Percentiles rank a stretch among this genome's conserved stretches.
Evolutionary conservation across 371 early-diverging fungal genomes (phyloP).

Genomic region (Rhizopus arrhizus): DNA sequence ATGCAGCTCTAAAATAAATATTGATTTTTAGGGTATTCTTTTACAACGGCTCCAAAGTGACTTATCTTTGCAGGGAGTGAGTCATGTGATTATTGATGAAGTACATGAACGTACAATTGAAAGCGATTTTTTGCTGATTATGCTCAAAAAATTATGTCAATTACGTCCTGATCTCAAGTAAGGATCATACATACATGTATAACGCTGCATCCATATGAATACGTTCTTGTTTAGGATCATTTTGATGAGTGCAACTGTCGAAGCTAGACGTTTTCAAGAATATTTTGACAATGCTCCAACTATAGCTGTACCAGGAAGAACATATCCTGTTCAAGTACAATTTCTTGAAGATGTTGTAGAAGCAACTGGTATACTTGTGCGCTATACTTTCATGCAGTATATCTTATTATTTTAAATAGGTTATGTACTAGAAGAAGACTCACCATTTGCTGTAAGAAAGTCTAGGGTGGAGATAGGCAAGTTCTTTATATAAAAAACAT

Average conservation of each 20-base stretch:
- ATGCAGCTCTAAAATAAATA: too few relatives aligned
- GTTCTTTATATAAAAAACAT: background rate
- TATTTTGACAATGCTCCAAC: slow-evolving; percentile 74
- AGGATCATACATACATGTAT: slow-evolving; percentile 12
- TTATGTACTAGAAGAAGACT: slow-evolving; percentile 62
- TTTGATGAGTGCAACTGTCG: slow-evolving; percentile 86
- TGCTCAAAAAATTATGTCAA: slow-evolving; percentile 56
- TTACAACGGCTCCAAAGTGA: slow-evolving; percentile 70
- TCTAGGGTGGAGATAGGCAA: slow-evolving; percentile 5
- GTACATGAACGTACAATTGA: slow-evolving; percentile 86
- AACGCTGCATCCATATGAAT: too few relatives aligned
- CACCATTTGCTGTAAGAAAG: slow-evolving; percentile 50
- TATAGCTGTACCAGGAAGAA: slow-evolving; percentile 78
- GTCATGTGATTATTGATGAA: slow-evolving; percentile 84
- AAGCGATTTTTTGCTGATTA: slow-evolving; percentile 78
- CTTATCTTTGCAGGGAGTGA: slow-evolving; percentile 58
- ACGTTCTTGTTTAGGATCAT: slow-evolving; percentile 45
- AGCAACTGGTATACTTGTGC: slow-evolving; percentile 35
- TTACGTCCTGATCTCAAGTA: slow-evolving; percentile 65
- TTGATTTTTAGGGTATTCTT: slow-evolving; percentile 60
- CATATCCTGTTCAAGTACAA: slow-evolving; percentile 74
- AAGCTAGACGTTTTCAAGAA: slow-evolving; percentile 61
- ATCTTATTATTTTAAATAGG: slow-evolving; percentile 25
- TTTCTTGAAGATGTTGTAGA: slow-evolving; percentile 79
- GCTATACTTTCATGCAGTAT: background rate